Evolutionary conservation across 2,329 filamentous ascomycete species (phyloP), one percentile per base, ranked within the genome.

Genomic region (Alternaria sp.): DNA sequence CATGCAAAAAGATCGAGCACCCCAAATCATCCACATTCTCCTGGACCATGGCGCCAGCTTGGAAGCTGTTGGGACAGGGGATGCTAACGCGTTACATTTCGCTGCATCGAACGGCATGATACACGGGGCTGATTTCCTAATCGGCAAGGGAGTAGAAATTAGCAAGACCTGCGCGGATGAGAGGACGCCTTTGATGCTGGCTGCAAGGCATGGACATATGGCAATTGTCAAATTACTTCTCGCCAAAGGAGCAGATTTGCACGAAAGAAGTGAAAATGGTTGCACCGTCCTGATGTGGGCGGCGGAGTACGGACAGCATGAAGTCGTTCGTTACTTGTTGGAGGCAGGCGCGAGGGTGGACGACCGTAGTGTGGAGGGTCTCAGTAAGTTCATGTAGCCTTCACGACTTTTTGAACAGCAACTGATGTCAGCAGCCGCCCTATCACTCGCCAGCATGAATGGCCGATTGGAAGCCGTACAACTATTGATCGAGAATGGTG

Each of bases 111-210:
- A 58, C 8, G 71, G 70, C 7, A 58, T 49, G 49, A 44, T 60
- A 2, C 55, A 71, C n/a, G 63, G 68, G 15, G 63, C 70, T 11
- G 64, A 71, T 14, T 71, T 66, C 20, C 63, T 75, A 0, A 25
- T 71, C 23, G 47, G 50, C 2, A 64, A 63, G 21, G 68, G 65
- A 9, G 59, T 72, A 45, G 63, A 74, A 30, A 55, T 71, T 3
- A 67, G 72, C 15, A 59, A 23, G 10, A 61, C 56, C 25, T 72
- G 68, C 25, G 41, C 45, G 12, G 58, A 44, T 30, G 67, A 60
- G 15, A 65, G 66, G 20, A 75, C 70, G n/a, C 63, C 74, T 53
- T 25, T 75, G 2, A 55, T 70, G 23, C 57, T 71, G 9, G 71
- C 74, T 4, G 71, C 71, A 18, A 64, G 68, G 11, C 49, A 50